These are phyloP conservation scores for Xylariales sp. DNA, from an alignment of 2,329 filamentous ascomycete species.

Conservation along the genomic window DNA sequence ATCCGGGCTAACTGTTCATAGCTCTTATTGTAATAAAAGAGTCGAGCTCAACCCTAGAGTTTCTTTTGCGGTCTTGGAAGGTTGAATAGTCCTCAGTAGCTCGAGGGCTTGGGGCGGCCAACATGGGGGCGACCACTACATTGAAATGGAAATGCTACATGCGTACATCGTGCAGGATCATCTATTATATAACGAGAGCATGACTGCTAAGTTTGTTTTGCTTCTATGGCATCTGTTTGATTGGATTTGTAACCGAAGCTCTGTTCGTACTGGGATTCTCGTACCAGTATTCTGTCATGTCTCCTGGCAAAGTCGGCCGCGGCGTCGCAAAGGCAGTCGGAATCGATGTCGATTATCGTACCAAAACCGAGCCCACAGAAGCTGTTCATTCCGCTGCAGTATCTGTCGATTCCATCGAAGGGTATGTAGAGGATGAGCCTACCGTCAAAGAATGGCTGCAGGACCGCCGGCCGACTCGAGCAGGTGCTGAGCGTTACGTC, in stretches of 20 bases:
- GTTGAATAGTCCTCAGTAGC: neutral
- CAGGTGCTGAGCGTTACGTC: constrained; percentile 55
- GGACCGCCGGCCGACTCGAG: constrained; percentile 54
- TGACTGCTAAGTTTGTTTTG: no score
- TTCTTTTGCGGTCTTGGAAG: neutral
- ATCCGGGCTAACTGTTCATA: neutral
- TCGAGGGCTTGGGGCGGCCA: no score
- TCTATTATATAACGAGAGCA: neutral
- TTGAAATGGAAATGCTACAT: neutral
- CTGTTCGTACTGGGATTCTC: no score
- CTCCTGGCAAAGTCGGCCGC: constrained; percentile 16
- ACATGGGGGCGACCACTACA: constrained; percentile 1
- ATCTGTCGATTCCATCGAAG: constrained; percentile 47
- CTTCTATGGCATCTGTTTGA: no score
- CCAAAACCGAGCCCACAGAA: constrained; percentile 20
- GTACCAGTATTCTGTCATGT: no score
- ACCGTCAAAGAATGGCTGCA: constrained; percentile 67
- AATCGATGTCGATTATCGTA: constrained; percentile 26
- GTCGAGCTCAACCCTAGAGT: neutral
- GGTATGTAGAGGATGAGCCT: constrained; percentile 78
- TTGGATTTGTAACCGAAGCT: no score
- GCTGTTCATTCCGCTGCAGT: constrained; percentile 22
- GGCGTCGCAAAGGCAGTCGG: constrained; percentile 23
- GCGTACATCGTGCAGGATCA: neutral
- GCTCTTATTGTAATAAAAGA: neutral